Base-by-base conservation (phyloP, 345 rosid species). In the Hibiscus tridactylites region DNA sequence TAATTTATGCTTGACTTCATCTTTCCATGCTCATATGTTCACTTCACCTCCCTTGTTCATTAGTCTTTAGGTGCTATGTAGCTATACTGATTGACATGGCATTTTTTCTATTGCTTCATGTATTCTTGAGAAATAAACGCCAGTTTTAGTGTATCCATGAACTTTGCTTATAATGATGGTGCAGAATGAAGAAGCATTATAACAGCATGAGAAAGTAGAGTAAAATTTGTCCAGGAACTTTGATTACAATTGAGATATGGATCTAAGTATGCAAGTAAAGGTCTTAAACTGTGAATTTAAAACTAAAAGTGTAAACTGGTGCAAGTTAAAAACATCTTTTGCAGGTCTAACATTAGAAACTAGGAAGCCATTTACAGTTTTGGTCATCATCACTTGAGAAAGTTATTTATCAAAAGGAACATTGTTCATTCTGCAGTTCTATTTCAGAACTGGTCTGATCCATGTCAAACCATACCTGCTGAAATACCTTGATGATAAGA, bases 401-500 rank as follows among this genome's bases (percentile, higher is more conserved):
- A 53, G 21, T 21, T 2, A 61, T 33, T 77, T 74, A 46, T 63
- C 73, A 53, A 33, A 44, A 57, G 47, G 9, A 71, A 50, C 54
- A 58, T 11, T 75, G 54, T 69, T 78, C 78, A 57, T 73, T 19
- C 33, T 61, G 73, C 12, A 73, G 61, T 73, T 77, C 82, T 64
- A 67, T 49, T 70, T 70, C 78, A 69, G 71, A 80, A 66, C 67
- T 76, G 56, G 72, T 69, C 54, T 83, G 78, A 63, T 76, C 77
- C 62, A 91, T 21, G 61, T 85, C 92, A 4, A 77, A 79, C 88
- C 93, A 85, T 31, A 91, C 89, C 86, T 94, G 88, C 72, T 86
- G 79, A 80, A 94, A 94, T 2, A 90, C 97, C 71, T 81, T 87
- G 91, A 94, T 89, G 83, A 94, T 94, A 77, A 94, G 85, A 13